phyloP scores from a whole-genome alignment of 495 filamentous ascomycete species.

The Aspergillus hancockii region DNA sequence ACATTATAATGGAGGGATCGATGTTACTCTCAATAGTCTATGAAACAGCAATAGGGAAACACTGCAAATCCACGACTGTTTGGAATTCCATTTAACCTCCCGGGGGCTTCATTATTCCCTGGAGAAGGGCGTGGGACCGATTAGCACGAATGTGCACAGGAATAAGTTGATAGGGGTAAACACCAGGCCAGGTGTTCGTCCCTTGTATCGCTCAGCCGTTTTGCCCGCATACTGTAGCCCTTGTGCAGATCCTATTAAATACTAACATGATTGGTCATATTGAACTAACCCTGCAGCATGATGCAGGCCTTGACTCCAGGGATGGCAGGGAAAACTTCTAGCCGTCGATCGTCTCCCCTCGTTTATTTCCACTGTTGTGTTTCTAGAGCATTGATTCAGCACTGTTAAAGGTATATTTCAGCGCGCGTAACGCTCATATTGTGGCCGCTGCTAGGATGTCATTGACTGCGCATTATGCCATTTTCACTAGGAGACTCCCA shows the following conservation, averaged over 20 bases:
- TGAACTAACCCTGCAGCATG: not conserved
- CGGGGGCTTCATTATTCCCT: no score
- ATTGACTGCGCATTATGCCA: conserved; percentile 55
- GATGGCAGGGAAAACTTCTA: conserved; percentile 19
- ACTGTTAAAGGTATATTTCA: not conserved
- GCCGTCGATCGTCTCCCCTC: conserved; percentile 7
- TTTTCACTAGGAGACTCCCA: conserved; percentile 50
- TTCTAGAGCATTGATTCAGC: not conserved
- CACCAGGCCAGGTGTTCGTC: not conserved
- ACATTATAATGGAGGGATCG: conserved; percentile 23
- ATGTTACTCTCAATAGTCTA: not conserved
- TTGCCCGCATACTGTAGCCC: not conserved
- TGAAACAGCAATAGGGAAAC: not conserved
- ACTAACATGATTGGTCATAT: not conserved
- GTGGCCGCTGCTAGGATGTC: conserved; percentile 33
- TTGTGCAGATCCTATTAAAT: not conserved
- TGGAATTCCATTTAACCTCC: no score
- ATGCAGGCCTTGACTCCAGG: not conserved
- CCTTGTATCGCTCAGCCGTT: not conserved
- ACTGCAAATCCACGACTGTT: not conserved
- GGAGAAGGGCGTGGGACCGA: no score
- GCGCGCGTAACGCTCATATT: no score
- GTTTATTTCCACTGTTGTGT: not conserved
- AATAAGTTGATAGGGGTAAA: not conserved
- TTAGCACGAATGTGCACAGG: no score